A percentile compares a stretch with the other conserved stretches of the same genome.
phyloP scores from a whole-genome alignment of 2,329 filamentous ascomycete species.

The Arthrinium puccinioides region DNA sequence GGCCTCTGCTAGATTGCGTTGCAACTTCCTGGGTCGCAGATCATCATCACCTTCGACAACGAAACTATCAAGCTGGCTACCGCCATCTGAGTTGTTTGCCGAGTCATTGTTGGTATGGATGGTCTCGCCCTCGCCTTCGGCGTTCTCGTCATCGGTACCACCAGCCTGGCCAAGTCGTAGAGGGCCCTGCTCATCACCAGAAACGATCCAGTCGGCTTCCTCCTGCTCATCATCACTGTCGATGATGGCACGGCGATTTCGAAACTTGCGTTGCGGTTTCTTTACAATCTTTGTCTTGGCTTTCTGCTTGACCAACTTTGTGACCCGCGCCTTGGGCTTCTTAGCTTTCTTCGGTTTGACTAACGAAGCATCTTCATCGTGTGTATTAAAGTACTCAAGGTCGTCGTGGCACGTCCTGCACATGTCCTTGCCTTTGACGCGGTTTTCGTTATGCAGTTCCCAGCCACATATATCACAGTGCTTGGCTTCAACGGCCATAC shows the following conservation, averaged over 20 bases:
- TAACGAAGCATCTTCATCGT: constrained; percentile 31
- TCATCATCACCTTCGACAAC: constrained; percentile 44
- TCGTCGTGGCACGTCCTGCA: constrained; percentile 74
- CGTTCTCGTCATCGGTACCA: constrained; percentile 81
- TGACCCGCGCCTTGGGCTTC: constrained; percentile 21
- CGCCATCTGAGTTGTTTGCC: constrained; percentile 37
- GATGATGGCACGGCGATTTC: constrained; percentile 49
- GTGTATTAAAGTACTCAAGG: constrained; percentile 53
- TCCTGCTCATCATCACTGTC: constrained; percentile 56
- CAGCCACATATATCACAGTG: constrained; percentile 79
- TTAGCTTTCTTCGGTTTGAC: constrained; percentile 30
- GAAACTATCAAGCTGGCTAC: constrained; percentile 48
- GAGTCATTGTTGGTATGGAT: constrained; percentile 63
- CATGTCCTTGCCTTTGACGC: constrained; percentile 31
- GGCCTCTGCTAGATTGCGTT: constrained; percentile 9
- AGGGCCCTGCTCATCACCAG: constrained; percentile 54
- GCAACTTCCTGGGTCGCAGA: constrained; percentile 19
- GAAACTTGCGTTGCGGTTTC: constrained; percentile 25
- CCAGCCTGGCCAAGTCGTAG: constrained; percentile 67
- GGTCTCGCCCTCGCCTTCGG: constrained; percentile 78
- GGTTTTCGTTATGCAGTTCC: constrained; percentile 48
- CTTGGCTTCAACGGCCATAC: constrained; percentile 69
- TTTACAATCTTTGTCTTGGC: constrained; percentile 20
- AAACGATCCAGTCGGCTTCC: constrained; percentile 74
- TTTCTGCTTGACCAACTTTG: constrained; percentile 24